Conservation (phyloP, 2,329 filamentous ascomycete genomes). For the Talaromyces sp. region DNA sequence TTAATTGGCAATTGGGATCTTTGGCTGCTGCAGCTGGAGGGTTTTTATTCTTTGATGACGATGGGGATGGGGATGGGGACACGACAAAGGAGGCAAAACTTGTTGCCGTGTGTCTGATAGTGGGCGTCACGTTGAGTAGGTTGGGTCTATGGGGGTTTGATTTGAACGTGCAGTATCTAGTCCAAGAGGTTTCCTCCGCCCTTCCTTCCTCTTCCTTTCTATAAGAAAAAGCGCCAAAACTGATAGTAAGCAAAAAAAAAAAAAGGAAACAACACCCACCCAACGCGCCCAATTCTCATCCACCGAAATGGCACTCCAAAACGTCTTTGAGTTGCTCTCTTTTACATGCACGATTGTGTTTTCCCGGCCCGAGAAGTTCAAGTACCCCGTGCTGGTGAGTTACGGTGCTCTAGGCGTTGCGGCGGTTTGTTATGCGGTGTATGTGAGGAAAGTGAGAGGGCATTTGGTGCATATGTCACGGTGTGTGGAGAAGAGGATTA, state of each 20-base stretch:
- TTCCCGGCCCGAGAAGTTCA: constrained; percentile 58
- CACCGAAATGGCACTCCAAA: constrained; percentile 63
- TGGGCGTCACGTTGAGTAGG: constrained; percentile 51
- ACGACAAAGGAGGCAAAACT: constrained; percentile 12
- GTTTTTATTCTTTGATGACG: constrained; percentile 33
- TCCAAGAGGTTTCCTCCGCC: constrained; percentile 49
- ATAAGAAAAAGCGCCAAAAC: no score
- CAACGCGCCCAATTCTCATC: constrained; percentile 64
- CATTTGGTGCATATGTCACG: constrained; percentile 50
- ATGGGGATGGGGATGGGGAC: no score
- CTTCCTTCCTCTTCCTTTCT: neutral
- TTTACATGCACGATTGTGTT: constrained; percentile 63
- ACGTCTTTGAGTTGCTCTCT: constrained; percentile 62
- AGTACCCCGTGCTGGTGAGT: constrained; percentile 57
- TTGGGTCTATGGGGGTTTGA: constrained; percentile 60
- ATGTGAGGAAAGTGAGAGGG: constrained; percentile 53
- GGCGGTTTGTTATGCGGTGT: constrained; percentile 45
- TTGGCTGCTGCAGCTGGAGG: constrained; percentile 42
- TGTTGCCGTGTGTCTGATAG: constrained; percentile 46
- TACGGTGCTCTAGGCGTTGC: constrained; percentile 31
- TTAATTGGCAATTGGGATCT: constrained; percentile 61
- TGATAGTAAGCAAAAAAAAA: neutral
- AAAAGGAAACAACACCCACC: constrained; percentile 49
- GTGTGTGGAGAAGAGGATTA: neutral
- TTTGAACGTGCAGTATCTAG: constrained; percentile 53